A percentile compares a stretch with the other conserved stretches of the same genome.
phyloP scores from a whole-genome alignment of 352 stramenopile genomes.

The Thalassiosira allenii region DNA sequence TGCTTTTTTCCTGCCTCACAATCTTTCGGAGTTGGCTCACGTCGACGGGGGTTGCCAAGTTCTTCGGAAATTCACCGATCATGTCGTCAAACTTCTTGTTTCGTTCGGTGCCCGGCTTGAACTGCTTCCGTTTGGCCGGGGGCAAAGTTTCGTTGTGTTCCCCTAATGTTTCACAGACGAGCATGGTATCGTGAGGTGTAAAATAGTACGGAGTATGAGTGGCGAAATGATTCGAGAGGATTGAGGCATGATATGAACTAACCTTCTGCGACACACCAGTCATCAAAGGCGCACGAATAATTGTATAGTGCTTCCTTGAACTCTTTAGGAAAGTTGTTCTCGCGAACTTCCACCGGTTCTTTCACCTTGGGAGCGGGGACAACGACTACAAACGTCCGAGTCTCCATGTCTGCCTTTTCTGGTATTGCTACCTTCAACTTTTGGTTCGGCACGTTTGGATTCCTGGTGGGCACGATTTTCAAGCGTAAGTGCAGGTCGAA shows the following conservation, averaged over 20 bases:
- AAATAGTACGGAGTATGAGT: no score
- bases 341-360: slow-evolving; percentile 39
- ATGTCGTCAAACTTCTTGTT: slow-evolving; percentile 82
- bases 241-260: slow-evolving; percentile 6
- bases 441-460: slow-evolving; percentile 79
- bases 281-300: slow-evolving; percentile 78
- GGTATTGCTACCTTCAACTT: slow-evolving; percentile 79
- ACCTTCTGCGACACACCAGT: slow-evolving; percentile 70
- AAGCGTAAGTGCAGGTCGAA: no score
- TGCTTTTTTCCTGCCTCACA: slow-evolving; percentile 67
- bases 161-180: no score
- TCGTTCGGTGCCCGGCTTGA: slow-evolving; percentile 63
- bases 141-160: slow-evolving; percentile 42
- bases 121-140: slow-evolving; percentile 56
- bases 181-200: no score
- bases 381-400: slow-evolving; percentile 71
- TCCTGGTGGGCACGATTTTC: no score
- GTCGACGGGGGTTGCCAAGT: slow-evolving; percentile 75
- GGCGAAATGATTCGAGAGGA: no score
- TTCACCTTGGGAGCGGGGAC: slow-evolving; percentile 65
- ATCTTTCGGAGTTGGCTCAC: slow-evolving; percentile 69
- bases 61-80: slow-evolving; percentile 69
- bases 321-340: slow-evolving; percentile 78
- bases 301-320: slow-evolving; percentile 69
- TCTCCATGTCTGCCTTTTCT: slow-evolving; percentile 65